These are phyloP conservation scores for Jacaranda mimosifolia DNA, from an alignment of 257 asterid genomes.

Conservation along the genomic window DNA sequence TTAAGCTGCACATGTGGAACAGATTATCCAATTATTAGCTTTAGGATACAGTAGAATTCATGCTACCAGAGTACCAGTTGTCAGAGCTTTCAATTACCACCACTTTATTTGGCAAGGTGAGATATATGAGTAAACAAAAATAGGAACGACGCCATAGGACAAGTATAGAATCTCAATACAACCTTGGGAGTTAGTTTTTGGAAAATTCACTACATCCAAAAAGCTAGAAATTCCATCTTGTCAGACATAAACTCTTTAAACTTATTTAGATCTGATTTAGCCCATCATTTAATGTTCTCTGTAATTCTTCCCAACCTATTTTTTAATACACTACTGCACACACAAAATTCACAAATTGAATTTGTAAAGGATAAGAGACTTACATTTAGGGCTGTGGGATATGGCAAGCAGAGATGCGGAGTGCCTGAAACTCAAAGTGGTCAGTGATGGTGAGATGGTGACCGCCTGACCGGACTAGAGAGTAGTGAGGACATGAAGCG, in stretches of 20 bases:
- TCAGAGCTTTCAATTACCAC: not conserved
- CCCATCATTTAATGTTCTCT: not conserved
- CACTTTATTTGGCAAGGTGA: not conserved
- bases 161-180: not conserved
- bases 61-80: not conserved
- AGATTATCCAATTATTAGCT: not conserved
- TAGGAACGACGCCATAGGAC: not conserved
- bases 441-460: no score
- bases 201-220: constrained; percentile 16
- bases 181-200: constrained; percentile 1
- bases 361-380: no score
- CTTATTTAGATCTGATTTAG: not conserved
- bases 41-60: not conserved
- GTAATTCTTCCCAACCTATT: no score
- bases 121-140: not conserved
- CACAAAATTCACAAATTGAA: no score
- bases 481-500: no score
- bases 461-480: no score
- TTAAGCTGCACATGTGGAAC: not conserved
- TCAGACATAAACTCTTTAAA: not conserved
- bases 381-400: no score
- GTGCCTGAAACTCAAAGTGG: no score
- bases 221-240: not conserved
- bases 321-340: no score
- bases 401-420: no score